These are phyloP conservation scores for Carex cristatella DNA, from an alignment of 176 grass and related monocot species.

Conservation along the genomic window DNA sequence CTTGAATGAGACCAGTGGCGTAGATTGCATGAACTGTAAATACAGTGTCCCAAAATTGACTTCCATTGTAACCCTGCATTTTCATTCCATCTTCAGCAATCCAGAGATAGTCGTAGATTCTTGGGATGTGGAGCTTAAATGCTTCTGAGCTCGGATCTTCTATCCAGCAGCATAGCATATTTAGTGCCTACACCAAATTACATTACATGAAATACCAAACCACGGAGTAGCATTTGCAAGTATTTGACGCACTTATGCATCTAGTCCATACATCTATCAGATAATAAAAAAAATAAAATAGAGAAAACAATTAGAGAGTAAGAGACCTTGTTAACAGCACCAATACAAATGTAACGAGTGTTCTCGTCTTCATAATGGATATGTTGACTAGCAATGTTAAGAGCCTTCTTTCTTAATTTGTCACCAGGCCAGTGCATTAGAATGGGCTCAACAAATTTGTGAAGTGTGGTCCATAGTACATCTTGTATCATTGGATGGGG, in stretches of 20 bases:
- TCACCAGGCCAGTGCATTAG: slow-evolving; percentile 76
- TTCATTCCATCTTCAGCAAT: slow-evolving; percentile 90
- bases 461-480: slow-evolving; percentile 86
- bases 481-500: slow-evolving; percentile 90
- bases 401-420: slow-evolving; percentile 74
- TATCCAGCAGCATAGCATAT: slow-evolving; percentile 65
- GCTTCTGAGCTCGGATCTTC: slow-evolving; percentile 70
- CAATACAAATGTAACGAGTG: slow-evolving; percentile 87
- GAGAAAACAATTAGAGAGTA: background rate
- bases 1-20: slow-evolving; percentile 41
- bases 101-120: slow-evolving; percentile 71
- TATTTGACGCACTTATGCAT: background rate
- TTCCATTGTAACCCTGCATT: slow-evolving; percentile 63
- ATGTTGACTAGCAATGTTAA: slow-evolving; percentile 66
- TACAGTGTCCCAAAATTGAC: slow-evolving; percentile 68
- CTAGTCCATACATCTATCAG: no score
- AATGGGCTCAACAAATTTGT: slow-evolving; percentile 90
- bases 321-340: slow-evolving; percentile 85
- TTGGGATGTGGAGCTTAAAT: slow-evolving; percentile 63
- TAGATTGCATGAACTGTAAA: slow-evolving; percentile 69
- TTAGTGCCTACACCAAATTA: slow-evolving; percentile 35
- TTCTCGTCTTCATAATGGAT: slow-evolving; percentile 99
- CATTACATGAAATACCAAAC: background rate
- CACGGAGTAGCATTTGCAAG: background rate
- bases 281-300: background rate